Evolutionary conservation across 2,329 filamentous ascomycete species (phyloP).

Genomic region (Colletotrichum agaves): DNA sequence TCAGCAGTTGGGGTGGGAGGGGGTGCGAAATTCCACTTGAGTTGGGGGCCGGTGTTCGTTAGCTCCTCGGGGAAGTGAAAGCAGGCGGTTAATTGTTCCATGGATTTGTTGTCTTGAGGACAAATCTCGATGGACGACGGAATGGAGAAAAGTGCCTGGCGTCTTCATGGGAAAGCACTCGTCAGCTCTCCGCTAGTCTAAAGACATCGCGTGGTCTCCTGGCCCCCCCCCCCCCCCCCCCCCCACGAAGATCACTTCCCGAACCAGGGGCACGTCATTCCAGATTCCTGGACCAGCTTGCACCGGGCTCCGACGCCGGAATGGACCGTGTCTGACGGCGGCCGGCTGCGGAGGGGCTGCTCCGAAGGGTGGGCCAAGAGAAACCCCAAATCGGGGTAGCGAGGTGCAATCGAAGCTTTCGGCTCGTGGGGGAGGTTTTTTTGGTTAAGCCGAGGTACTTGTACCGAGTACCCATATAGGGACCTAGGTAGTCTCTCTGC

Average conservation of each 20-base stretch:
- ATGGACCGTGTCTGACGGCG: slow-evolving; percentile 1
- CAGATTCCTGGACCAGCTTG: neutral
- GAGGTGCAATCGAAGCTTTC: slow-evolving; percentile 11
- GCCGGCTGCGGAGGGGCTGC: neutral
- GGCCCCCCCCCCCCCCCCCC: neutral
- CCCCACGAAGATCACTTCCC: slow-evolving; percentile 21
- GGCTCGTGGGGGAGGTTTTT: neutral
- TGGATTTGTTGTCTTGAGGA: neutral
- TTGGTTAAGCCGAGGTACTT: too few relatives aligned
- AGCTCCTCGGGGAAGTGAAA: neutral
- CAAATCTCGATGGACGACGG: slow-evolving; percentile 18
- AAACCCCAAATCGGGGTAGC: slow-evolving; percentile 13
- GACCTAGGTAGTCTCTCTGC: neutral
- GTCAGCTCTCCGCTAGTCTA: neutral
- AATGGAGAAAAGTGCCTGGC: neutral
- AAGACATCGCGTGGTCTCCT: slow-evolving; percentile 18
- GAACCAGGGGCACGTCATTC: slow-evolving; percentile 13
- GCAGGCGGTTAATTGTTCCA: neutral
- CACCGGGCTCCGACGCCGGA: slow-evolving; percentile 18
- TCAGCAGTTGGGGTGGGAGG: neutral
- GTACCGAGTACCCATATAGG: too few relatives aligned
- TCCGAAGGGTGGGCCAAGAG: neutral
- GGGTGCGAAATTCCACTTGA: neutral
- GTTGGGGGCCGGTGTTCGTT: slow-evolving; percentile 2
- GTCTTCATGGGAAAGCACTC: neutral